phyloP scores from a whole-genome alignment of 2,329 filamentous ascomycete genomes.

The Aspergillus texensis region DNA sequence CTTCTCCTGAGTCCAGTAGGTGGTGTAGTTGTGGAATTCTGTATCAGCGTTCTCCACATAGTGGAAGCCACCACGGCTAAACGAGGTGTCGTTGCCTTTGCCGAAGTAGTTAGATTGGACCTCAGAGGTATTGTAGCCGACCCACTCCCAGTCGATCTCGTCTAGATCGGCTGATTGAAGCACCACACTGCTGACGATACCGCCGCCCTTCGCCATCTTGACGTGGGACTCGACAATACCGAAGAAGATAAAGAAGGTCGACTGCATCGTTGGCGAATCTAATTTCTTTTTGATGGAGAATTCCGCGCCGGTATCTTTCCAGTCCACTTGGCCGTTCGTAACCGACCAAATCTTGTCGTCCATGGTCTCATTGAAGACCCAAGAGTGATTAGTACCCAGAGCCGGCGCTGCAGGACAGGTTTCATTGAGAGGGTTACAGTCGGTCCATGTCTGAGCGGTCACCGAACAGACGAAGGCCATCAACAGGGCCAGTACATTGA shows the following conservation, averaged over 20 bases:
- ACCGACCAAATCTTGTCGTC: conserved; percentile 66
- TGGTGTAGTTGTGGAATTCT: conserved; percentile 51
- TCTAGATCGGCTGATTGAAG: conserved; percentile 82
- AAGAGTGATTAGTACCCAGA: conserved; percentile 63
- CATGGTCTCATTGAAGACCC: conserved; percentile 66
- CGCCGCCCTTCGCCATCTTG: conserved; percentile 73
- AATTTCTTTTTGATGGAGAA: conserved; percentile 72
- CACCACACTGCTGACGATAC: conserved; percentile 81
- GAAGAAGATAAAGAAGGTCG: conserved; percentile 84
- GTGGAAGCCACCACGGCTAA: conserved; percentile 82
- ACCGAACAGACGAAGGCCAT: conserved; percentile 33
- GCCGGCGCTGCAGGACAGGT: conserved; percentile 73
- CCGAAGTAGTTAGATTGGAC: conserved; percentile 93
- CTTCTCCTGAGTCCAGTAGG: conserved; percentile 68
- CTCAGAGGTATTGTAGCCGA: conserved; percentile 40
- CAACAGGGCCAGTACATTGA: conserved; percentile 31
- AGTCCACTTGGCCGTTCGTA: conserved; percentile 66
- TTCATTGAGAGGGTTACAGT: conserved; percentile 74
- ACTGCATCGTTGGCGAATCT: conserved; percentile 77
- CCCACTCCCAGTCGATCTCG: conserved; percentile 73
- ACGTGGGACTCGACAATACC: conserved; percentile 77
- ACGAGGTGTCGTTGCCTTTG: conserved; percentile 76
- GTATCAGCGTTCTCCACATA: conserved; percentile 60
- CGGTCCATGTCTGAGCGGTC: conserved; percentile 71
- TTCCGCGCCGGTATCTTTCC: conserved; percentile 64